These are phyloP conservation scores for Cryptococcus hybrid DNA, from an alignment of 1,284 basidiomycete species.

Conservation along the genomic window DNA sequence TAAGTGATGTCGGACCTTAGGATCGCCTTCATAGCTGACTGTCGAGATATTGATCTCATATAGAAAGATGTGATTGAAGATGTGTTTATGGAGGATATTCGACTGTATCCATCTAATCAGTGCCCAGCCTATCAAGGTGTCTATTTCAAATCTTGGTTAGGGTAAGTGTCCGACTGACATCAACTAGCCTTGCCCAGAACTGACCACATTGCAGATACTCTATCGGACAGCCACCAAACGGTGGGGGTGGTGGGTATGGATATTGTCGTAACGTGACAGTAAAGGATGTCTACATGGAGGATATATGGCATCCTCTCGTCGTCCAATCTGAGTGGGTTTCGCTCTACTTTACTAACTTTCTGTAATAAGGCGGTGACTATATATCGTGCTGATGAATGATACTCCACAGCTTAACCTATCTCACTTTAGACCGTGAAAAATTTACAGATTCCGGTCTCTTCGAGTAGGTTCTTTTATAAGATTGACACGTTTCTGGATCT, in stretches of 20 bases:
- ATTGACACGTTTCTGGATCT: background rate
- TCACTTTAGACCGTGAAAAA: slow-evolving; percentile 13
- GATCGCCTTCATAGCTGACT: background rate
- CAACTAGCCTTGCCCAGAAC: background rate
- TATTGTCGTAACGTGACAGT: slow-evolving; percentile 57
- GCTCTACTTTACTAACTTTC: background rate
- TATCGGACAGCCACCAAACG: slow-evolving; percentile 61
- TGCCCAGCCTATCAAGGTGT: slow-evolving; percentile 48
- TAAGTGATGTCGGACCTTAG: slow-evolving; percentile 20
- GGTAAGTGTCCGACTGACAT: slow-evolving; percentile 26
- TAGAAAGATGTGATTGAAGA: slow-evolving; percentile 60
- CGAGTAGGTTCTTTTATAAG: slow-evolving; percentile 6
- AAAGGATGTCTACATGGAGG: slow-evolving; percentile 50
- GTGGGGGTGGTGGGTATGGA: slow-evolving; percentile 62
- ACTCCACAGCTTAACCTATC: slow-evolving; percentile 18
- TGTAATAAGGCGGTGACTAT: no score
- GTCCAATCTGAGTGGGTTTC: slow-evolving; percentile 25
- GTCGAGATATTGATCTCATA: background rate
- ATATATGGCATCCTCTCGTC: slow-evolving; percentile 25
- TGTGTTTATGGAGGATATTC: slow-evolving; percentile 57
- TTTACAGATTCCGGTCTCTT: slow-evolving; percentile 25
- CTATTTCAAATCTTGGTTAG: slow-evolving; percentile 66
- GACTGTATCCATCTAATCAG: slow-evolving; percentile 19
- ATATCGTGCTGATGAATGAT: background rate
- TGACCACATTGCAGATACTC: slow-evolving; percentile 30